Percentiles rank a stretch among this genome's conserved stretches.
Evolutionary conservation across 225 moss, liverwort and hornwort genomes (phyloP).

Genomic region (Asterella californica): DNA sequence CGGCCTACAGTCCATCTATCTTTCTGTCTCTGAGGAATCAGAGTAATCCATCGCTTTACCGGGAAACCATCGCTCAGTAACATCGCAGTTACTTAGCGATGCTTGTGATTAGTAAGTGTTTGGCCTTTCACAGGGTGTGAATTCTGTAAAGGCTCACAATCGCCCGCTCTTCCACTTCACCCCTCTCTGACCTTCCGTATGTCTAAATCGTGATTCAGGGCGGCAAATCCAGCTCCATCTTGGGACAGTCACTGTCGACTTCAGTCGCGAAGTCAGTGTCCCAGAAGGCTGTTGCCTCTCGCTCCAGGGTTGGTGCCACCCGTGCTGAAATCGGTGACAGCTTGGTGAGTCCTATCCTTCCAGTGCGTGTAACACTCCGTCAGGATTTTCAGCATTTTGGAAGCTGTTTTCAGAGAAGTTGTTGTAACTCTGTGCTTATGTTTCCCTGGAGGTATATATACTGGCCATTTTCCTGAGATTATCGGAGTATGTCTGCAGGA

Average conservation of each 20-base stretch:
- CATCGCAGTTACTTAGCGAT: no score
- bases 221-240: constrained; percentile 48
- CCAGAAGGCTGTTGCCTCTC: constrained; percentile 22
- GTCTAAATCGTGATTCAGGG: constrained; percentile 29
- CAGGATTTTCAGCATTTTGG: no score
- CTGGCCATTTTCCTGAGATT: neutral
- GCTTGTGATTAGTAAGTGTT: no score
- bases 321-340: constrained; percentile 60
- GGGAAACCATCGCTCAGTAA: no score
- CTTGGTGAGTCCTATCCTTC: constrained; percentile 32
- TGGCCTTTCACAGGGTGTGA: no score
- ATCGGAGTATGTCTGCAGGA: constrained; percentile 32
- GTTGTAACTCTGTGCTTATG: no score
- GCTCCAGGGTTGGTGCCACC: constrained; percentile 24
- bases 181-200: neutral
- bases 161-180: neutral
- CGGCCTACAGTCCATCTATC: no score
- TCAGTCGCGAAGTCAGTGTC: constrained; percentile 16
- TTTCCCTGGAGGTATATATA: neutral
- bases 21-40: neutral
- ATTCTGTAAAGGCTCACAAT: neutral
- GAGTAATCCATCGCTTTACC: neutral
- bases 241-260: constrained; percentile 36
- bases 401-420: no score
- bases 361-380: no score